Evolutionary conservation across 2,329 filamentous ascomycete species (phyloP), one percentile per base, ranked within the genome.

Genomic region (Curvularia sp.): DNA sequence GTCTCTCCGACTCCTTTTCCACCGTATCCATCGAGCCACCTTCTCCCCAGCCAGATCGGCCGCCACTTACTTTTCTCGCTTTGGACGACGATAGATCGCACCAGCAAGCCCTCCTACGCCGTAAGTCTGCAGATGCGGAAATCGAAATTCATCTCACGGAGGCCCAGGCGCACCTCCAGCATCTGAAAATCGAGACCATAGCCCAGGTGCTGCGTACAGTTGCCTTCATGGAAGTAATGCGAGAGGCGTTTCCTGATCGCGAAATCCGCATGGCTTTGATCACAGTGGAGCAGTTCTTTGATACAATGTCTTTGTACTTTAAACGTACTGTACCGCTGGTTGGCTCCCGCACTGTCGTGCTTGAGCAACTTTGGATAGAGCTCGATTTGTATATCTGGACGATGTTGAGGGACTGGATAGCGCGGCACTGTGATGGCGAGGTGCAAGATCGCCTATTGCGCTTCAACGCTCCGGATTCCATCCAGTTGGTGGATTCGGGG

Each of bases 301-400:
- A 28, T 9, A 28, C 43, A 10, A 48, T 58, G 9, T 4, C 26
- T 10, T 10, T 49, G 22, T 63, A 63, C 46, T 57, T 63, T 22
- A n/a, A 43, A 10, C 55, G 58, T 18, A 58, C 52, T 13, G 58
- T 49, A 1, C 48, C 49, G 1, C 38, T 30, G 0, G 12, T 7
- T 1, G 33, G n/a, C 0, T 15, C 31, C 6, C 55, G 44, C 8
- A 33, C n/a, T 1, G 12, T 61, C 0, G 41, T 1, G 0, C 22
- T 60, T 1, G 20, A 39, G 0, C 30, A 53, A 15, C 52, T 63
- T 5, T 49, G 46, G 0, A 9, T 2, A 5, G 55, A 61, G 18
- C 43, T 61, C 13, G 33, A 53, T 1, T 22, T 56, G 1, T 63
- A 56, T 44, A 13, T 58, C 9, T 53, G 38, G 52, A 58, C 52